Percentiles rank a stretch among this genome's conserved stretches.
These are phyloP conservation scores for Plectosphaerella sp. DNA, from an alignment of 2,329 filamentous ascomycete genomes.

Conservation along the genomic window DNA sequence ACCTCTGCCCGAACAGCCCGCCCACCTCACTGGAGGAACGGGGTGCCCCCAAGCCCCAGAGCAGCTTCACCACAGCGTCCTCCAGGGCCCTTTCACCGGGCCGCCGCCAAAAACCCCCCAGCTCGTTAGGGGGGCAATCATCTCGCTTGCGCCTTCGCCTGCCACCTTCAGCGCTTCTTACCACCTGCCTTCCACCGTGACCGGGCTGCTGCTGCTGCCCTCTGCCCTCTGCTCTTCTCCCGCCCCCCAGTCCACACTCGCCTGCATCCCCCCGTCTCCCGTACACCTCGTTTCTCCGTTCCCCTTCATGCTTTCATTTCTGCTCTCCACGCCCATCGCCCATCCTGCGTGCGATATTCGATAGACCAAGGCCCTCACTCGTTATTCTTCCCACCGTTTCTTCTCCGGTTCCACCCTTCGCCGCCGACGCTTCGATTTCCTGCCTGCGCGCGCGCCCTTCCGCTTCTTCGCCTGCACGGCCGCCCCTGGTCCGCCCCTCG, in stretches of 20 bases:
- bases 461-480: background rate
- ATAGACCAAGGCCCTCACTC: constrained; percentile 5
- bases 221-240: background rate
- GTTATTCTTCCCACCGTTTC: constrained; percentile 1
- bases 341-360: background rate
- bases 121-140: constrained; percentile 42
- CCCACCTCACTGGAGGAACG: background rate
- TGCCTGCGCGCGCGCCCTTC: too few species aligned
- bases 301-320: constrained; percentile 6
- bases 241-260: background rate
- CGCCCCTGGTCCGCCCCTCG: background rate
- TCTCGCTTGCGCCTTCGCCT: constrained; percentile 47
- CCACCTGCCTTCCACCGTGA: background rate
- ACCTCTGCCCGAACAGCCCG: constrained; percentile 5
- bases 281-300: background rate
- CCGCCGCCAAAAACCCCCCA: constrained; percentile 21
- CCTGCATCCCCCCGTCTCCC: background rate
- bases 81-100: too few species aligned
- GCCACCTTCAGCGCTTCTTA: constrained; percentile 26
- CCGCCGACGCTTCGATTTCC: too few species aligned
- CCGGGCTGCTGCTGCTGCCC: background rate
- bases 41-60: too few species aligned
- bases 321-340: constrained; percentile 10
- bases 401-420: background rate
- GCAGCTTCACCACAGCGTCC: too few species aligned